Evolutionary conservation across 192 early-diverging fungal species (phyloP).

Genomic region (Entophlyctis luteolus): DNA sequence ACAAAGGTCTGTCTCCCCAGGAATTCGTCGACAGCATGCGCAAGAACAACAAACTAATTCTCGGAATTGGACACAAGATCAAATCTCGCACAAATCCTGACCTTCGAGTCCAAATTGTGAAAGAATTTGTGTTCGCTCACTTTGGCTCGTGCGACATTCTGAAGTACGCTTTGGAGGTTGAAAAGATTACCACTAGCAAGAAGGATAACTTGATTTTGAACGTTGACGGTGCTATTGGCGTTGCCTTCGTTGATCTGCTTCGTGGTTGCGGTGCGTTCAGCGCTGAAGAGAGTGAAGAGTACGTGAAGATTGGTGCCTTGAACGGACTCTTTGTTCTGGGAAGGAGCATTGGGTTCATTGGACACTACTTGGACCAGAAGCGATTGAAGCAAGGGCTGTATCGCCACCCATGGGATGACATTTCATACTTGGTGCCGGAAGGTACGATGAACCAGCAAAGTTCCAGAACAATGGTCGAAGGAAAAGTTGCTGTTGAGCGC

Average conservation of each 20-base stretch:
- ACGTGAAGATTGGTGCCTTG: constrained; percentile 85
- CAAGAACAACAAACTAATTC: constrained; percentile 93
- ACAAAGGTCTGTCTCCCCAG: constrained; percentile 83
- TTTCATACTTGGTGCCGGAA: constrained; percentile 69
- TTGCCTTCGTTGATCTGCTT: constrained; percentile 92
- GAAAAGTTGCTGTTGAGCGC: constrained; percentile 24
- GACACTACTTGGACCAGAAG: constrained; percentile 97
- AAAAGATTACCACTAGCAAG: constrained; percentile 92
- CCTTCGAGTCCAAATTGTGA: constrained; percentile 90
- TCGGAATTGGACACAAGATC: constrained; percentile 99
- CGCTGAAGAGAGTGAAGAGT: constrained; percentile 91
- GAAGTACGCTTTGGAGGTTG: constrained; percentile 88
- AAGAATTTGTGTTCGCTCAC: constrained; percentile 82
- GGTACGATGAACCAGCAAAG: neutral
- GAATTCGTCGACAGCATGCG: constrained; percentile 97
- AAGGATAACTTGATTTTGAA: constrained; percentile 85
- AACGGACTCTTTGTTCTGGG: constrained; percentile 96
- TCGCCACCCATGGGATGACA: constrained; percentile 97
- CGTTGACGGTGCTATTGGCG: constrained; percentile 90
- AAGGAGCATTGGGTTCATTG: constrained; percentile 93
- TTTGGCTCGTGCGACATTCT: constrained; percentile 85
- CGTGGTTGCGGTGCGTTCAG: constrained; percentile 89
- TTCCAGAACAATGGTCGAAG: constrained; percentile 30
- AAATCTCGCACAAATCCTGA: constrained; percentile 98
- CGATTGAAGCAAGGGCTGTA: constrained; percentile 97